These are phyloP conservation scores for Pseudofabraea citricarpa DNA, from an alignment of 2,329 filamentous ascomycete species.

Conservation along the genomic window DNA sequence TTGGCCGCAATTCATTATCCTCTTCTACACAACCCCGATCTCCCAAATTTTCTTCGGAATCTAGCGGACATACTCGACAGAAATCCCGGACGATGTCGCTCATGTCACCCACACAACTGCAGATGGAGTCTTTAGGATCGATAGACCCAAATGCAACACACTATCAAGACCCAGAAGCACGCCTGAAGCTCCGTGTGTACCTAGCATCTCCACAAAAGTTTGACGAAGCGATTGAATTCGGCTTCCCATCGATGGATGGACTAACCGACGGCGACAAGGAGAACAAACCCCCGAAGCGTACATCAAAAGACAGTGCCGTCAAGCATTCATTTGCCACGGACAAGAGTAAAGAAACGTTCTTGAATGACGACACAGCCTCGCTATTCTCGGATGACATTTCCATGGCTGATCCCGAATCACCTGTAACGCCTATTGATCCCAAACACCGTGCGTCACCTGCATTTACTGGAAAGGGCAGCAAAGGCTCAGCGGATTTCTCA, in stretches of 20 bases:
- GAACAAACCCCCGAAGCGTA: slow-evolving; percentile 16
- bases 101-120: slow-evolving; percentile 40
- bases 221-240: slow-evolving; percentile 90
- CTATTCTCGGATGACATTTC: slow-evolving; percentile 51
- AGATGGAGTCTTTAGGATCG: slow-evolving; percentile 38
- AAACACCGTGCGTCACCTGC: slow-evolving; percentile 17
- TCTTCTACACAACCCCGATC: slow-evolving; percentile 25
- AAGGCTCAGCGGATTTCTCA: slow-evolving; percentile 34
- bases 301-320: slow-evolving; percentile 17
- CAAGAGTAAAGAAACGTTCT: slow-evolving; percentile 47
- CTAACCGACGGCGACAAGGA: slow-evolving; percentile 30
- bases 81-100: slow-evolving; percentile 52
- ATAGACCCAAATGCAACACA: slow-evolving; percentile 73
- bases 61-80: slow-evolving; percentile 24
- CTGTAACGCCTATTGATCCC: slow-evolving; percentile 23
- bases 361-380: slow-evolving; percentile 53
- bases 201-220: slow-evolving; percentile 90
- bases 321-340: slow-evolving; percentile 34
- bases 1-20: slow-evolving; percentile 50
- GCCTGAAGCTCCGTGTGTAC: slow-evolving; percentile 79
- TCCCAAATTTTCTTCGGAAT: slow-evolving; percentile 22
- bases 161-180: slow-evolving; percentile 86
- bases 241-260: slow-evolving; percentile 66
- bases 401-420: slow-evolving; percentile 52
- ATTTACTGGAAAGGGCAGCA: slow-evolving; percentile 24